Evolutionary conservation across 2,329 filamentous ascomycete species (phyloP).

Genomic region (Hypoxylon sp.): DNA sequence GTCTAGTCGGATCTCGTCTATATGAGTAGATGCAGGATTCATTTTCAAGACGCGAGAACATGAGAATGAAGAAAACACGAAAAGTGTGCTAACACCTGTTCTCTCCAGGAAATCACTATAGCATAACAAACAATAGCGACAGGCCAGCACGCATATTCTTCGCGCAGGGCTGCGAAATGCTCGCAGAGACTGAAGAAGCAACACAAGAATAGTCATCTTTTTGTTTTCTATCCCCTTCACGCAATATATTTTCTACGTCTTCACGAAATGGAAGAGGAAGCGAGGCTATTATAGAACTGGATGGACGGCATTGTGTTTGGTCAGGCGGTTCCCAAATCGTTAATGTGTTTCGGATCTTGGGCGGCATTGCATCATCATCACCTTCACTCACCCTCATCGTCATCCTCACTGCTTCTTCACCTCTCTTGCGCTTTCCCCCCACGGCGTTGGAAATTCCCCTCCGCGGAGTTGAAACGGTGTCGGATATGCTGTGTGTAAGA

Average conservation of each 20-base stretch:
- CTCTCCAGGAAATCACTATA: constrained; percentile 87
- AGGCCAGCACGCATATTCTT: constrained; percentile 87
- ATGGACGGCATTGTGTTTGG: constrained; percentile 6
- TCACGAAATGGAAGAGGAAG: constrained; percentile 1
- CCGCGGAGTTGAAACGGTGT: constrained; percentile 1
- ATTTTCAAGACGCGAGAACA: too few relatives aligned
- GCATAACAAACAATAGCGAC: constrained; percentile 85
- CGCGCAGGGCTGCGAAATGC: constrained; percentile 82
- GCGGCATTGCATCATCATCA: constrained; percentile 28
- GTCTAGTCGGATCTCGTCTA: background rate
- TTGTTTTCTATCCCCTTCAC: background rate
- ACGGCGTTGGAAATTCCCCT: background rate
- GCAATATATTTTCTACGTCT: constrained; percentile 7
- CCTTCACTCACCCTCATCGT: background rate
- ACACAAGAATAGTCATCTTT: constrained; percentile 13
- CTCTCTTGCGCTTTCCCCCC: background rate
- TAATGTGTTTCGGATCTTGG: constrained; percentile 10
- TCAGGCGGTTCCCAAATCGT: constrained; percentile 12
- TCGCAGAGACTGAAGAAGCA: constrained; percentile 45
- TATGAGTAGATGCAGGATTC: background rate
- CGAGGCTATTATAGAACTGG: constrained; percentile 1
- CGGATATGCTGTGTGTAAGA: background rate
- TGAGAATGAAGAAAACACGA: background rate
- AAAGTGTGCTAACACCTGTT: constrained; percentile 1
- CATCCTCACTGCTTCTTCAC: background rate